Percentiles rank a stretch among this genome's conserved stretches.
Conservation (phyloP, 2,329 filamentous ascomycete species). For the Hymenotorrendiella dingleyae region DNA sequence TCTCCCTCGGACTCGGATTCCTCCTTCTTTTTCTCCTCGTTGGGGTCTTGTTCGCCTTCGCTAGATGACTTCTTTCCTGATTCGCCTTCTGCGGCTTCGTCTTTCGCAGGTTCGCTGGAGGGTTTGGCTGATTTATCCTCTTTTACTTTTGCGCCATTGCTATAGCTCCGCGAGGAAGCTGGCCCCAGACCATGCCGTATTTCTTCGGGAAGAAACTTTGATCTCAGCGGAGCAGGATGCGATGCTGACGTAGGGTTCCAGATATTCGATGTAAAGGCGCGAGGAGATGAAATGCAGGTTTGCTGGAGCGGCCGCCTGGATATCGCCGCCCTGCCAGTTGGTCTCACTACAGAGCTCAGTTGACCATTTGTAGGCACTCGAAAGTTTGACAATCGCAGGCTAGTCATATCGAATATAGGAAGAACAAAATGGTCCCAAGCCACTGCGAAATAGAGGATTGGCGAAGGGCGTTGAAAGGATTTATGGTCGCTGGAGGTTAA, state of each 20-base stretch:
- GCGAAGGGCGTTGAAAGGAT: conserved; percentile 11
- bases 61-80: conserved; percentile 18
- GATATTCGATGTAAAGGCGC: conserved; percentile 25
- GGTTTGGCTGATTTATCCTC: conserved; percentile 22
- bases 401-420: conserved; percentile 24
- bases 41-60: conserved; percentile 14
- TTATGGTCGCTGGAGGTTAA: conserved; percentile 13
- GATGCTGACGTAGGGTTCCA: conserved; percentile 34
- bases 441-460: conserved; percentile 4
- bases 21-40: conserved; percentile 14
- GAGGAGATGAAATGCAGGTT: conserved; percentile 21
- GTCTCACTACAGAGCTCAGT: conserved; percentile 30
- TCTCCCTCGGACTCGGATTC: conserved; percentile 36
- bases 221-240: conserved; percentile 32
- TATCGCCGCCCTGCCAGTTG: conserved; percentile 25
- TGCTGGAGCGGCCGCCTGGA: conserved; percentile 33
- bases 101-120: conserved; percentile 14
- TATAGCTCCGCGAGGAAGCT: conserved; percentile 18
- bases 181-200: conserved; percentile 13
- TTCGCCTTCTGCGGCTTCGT: conserved; percentile 16
- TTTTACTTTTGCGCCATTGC: conserved; percentile 22
- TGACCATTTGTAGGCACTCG: conserved; percentile 22
- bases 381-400: conserved; percentile 23
- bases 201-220: conserved; percentile 35
- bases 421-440: conserved; percentile 7